Base-by-base conservation (phyloP, 768 basidiomycete genomes). In the Lactarius indigo region DNA sequence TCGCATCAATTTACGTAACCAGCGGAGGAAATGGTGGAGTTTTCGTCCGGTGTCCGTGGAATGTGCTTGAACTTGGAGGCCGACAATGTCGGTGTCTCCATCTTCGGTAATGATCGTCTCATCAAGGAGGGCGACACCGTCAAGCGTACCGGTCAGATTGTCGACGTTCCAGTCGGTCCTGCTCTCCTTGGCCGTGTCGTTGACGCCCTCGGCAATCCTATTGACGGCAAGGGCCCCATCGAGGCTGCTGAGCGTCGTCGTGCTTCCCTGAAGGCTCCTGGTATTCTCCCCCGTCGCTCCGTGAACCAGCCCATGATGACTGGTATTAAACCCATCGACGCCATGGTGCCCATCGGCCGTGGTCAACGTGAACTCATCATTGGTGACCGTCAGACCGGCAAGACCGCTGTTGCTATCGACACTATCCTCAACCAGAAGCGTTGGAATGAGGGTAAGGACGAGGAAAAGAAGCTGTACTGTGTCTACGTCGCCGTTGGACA, bases 11-110 rank as follows among this genome's bases (percentile, higher is more conserved):
- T 62, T 71, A 66, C 63, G 65, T 56, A 59, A 54, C 30, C 79
- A 95, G 90, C 90, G 82, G 97, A 99, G 83, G 97, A 99, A 88
- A 99, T 99, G 97, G 97, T 99, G 87, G 97, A 99, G 87, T 99
- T 99, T 87, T 94, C 96, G 59, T 98, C 97, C 60, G 97, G 97
- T 81, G 89, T 99, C 75, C 96, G 97, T 78, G 97, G 97, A 85
- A 99, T 99, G 97, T 98, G 96, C 81, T 82, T 99, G 81, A 99
- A 99, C 91, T 91, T 99, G 88, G 97, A 99, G 83, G 94, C 96
- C 81, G 97, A 98, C 89, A 98, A 98, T 75, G 96, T 98, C 85
- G 97, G 97, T 94, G 94, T 99, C 76, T 94, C 97, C 84, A 96
- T 98, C 84, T 99, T 99, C 86, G 91, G 90, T 87, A 91, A 91